Conservation (phyloP, 768 basidiomycete genomes). For the Kwoniella heveanensis region DNA sequence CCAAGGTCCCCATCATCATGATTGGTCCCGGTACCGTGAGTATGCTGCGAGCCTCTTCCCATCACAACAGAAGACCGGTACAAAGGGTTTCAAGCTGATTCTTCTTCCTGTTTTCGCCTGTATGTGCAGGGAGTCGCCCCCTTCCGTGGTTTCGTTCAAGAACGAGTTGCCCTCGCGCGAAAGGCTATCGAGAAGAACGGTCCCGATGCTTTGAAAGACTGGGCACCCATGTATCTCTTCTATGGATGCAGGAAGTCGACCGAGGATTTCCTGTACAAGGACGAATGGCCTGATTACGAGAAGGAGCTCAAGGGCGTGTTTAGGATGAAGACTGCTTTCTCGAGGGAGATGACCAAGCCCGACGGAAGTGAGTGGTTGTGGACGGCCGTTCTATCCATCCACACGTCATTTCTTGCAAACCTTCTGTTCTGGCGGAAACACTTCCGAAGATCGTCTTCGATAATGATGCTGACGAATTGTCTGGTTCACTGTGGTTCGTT, state of each 20-base stretch:
- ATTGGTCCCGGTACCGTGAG: constrained; percentile 96
- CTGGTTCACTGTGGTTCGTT: too few species aligned
- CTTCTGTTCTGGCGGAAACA: too few species aligned
- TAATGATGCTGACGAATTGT: constrained; percentile 96
- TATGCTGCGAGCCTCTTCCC: too few species aligned
- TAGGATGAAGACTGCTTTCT: constrained; percentile 83
- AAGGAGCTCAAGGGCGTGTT: constrained; percentile 91
- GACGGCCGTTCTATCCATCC: too few species aligned
- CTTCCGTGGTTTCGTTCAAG: constrained; percentile 98
- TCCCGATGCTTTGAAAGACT: constrained; percentile 85
- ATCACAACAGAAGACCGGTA: too few species aligned
- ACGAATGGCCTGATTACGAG: constrained; percentile 88
- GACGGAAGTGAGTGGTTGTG: constrained; percentile 50
- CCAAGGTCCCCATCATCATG: constrained; percentile 98
- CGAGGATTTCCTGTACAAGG: constrained; percentile 90
- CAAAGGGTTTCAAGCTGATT: too few species aligned
- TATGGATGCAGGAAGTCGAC: constrained; percentile 89
- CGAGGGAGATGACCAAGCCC: constrained; percentile 56
- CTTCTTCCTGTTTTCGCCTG: not conserved
- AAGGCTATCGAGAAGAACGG: constrained; percentile 96
- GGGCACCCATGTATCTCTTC: constrained; percentile 92
- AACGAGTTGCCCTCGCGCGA: constrained; percentile 92
- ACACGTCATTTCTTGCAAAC: too few species aligned
- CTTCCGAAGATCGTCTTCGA: too few species aligned
- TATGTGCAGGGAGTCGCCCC: constrained; percentile 85